These are phyloP conservation scores for Trypanosoma vivax DNA, from an alignment of 208 protist genomes.

Conservation along the genomic window DNA sequence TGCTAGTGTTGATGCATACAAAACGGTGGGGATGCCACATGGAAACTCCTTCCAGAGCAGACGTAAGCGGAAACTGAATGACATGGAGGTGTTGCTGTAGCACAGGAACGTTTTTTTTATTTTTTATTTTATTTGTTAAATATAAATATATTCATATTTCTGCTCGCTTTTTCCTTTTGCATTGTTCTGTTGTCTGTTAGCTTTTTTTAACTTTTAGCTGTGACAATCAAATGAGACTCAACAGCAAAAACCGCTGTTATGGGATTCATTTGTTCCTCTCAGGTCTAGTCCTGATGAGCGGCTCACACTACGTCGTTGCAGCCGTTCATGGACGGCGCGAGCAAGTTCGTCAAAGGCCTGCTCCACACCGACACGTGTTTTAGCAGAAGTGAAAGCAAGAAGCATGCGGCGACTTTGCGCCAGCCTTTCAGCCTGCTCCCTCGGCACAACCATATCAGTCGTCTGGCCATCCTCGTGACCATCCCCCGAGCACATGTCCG, in stretches of 20 bases:
- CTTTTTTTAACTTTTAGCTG: too few species aligned
- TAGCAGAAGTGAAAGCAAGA: slow-evolving; percentile 74
- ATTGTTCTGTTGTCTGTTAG: too few species aligned
- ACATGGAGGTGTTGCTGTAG: too few species aligned
- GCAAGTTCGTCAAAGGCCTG: slow-evolving; percentile 82
- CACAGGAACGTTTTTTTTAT: too few species aligned
- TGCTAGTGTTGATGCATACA: too few species aligned
- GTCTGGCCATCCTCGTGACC: slow-evolving; percentile 9
- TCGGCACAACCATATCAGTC: slow-evolving; percentile 43
- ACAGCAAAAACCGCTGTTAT: not conserved
- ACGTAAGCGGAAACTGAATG: too few species aligned
- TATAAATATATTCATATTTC: too few species aligned
- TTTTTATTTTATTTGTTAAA: too few species aligned
- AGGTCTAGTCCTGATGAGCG: not conserved
- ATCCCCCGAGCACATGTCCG: slow-evolving; percentile 35
- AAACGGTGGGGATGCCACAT: too few species aligned
- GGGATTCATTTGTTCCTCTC: not conserved
- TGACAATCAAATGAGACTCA: too few species aligned
- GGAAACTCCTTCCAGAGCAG: too few species aligned
- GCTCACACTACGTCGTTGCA: slow-evolving; percentile 14
- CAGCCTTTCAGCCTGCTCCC: slow-evolving; percentile 44
- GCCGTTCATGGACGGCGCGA: slow-evolving; percentile 47
- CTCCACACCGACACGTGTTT: slow-evolving; percentile 61
- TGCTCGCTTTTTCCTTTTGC: too few species aligned
- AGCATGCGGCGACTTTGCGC: slow-evolving; percentile 74